Percentiles rank a stretch among this genome's conserved stretches.
Conservation (phyloP, 768 basidiomycete species). For the Kwoniella bestiolae region DNA sequence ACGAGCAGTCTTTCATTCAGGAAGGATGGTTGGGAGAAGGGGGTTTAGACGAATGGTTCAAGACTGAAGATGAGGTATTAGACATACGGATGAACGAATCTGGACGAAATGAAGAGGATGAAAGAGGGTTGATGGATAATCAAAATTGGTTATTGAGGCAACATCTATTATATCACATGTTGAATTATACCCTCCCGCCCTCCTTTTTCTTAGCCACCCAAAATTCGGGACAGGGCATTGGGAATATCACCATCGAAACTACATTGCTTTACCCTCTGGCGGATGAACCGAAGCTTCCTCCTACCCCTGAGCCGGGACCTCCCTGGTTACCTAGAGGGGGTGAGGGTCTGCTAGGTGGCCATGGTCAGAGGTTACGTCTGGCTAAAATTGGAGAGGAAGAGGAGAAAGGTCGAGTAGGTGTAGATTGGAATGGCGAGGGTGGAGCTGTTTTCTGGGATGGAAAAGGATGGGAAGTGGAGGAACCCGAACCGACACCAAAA, state of each 20-base stretch:
- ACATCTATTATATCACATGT: slow-evolving; percentile 89
- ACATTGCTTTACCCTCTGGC: slow-evolving; percentile 56
- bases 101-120: slow-evolving; percentile 11
- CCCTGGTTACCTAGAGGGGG: slow-evolving; percentile 86
- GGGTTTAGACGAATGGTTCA: slow-evolving; percentile 57
- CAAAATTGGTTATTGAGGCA: slow-evolving; percentile 75
- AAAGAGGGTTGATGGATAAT: slow-evolving; percentile 39
- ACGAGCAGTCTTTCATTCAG: slow-evolving; percentile 3
- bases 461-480: slow-evolving; percentile 37
- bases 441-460: slow-evolving; percentile 62
- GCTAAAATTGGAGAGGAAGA: slow-evolving; percentile 57
- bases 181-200: slow-evolving; percentile 73
- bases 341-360: slow-evolving; percentile 72
- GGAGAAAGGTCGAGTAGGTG: slow-evolving; percentile 57
- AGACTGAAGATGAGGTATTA: slow-evolving; percentile 58
- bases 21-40: slow-evolving; percentile 32
- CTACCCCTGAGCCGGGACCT: slow-evolving; percentile 71
- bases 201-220: slow-evolving; percentile 55
- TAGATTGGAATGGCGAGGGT: slow-evolving; percentile 77
- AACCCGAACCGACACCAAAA: slow-evolving; percentile 4
- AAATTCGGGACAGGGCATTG: too few species aligned
- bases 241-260: slow-evolving; percentile 47
- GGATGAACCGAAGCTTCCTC: slow-evolving; percentile 66
- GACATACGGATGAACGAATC: not conserved
- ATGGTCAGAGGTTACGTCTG: slow-evolving; percentile 79